A percentile compares a stretch with the other conserved stretches of the same genome.
These are phyloP conservation scores for Eucalyptus tenuipes DNA, from an alignment of 345 rosid species.

Conservation along the genomic window DNA sequence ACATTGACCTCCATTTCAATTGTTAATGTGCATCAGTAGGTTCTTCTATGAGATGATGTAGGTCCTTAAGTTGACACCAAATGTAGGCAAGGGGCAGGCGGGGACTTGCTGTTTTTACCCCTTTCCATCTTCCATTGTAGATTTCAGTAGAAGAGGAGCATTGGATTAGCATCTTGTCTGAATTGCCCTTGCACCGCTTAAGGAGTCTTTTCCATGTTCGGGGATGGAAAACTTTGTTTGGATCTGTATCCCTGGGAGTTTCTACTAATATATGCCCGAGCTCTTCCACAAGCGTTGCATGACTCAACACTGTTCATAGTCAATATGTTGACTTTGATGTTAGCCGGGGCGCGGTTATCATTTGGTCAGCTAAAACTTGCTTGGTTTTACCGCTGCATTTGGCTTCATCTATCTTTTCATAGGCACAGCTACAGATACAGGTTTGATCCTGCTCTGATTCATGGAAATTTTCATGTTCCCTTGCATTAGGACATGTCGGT, in stretches of 20 bases:
- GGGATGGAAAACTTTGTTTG: background rate
- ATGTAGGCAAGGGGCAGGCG: background rate
- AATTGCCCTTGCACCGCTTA: background rate
- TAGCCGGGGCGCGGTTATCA: background rate
- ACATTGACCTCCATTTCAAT: background rate
- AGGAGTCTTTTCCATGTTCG: background rate
- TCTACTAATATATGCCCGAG: background rate
- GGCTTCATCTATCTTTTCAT: background rate
- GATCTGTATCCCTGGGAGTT: background rate
- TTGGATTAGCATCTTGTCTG: background rate
- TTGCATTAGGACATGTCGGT: background rate
- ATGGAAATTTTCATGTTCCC: background rate
- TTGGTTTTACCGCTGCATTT: background rate
- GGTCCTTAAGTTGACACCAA: background rate
- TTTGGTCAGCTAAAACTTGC: background rate
- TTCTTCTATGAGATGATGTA: background rate
- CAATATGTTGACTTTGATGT: background rate
- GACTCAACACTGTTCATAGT: background rate
- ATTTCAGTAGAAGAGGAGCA: background rate
- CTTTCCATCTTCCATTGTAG: background rate
- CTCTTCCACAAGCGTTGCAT: background rate
- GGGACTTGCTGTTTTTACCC: background rate
- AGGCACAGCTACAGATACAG: background rate
- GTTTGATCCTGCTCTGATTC: background rate
- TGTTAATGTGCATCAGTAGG: background rate